Evolutionary conservation across 305 asterid species (phyloP), one percentile per base, ranked within the genome.

Genomic region (Fraxinus velutina): DNA sequence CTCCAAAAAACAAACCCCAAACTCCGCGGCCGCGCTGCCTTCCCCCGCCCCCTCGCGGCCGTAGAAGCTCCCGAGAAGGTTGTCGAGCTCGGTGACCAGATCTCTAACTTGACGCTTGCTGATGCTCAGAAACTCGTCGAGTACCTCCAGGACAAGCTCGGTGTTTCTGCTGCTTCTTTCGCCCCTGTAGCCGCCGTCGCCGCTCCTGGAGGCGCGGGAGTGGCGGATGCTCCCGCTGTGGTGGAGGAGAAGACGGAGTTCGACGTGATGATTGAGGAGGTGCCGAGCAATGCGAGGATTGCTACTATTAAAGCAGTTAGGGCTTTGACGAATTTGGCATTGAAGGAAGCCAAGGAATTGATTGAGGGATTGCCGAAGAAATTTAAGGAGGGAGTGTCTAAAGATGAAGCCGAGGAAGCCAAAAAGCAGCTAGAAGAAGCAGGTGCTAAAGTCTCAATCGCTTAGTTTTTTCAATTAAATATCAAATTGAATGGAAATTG

Each of bases 291-390:
- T 79, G 84, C 91, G 42, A 84, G 98, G 64, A 94, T 94, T 66
- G 89, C 95, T 55, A 87, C 97, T 73, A 93, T 94, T 83, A 94
- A 94, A 82, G 94, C 92, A 0, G 94, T 94, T 81, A 91, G 97
- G 90, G 92, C 96, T n/a, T 70, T 94, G 87, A 93, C 97, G 7
- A 93, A 34, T 82, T 83, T 94, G 82, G 94, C 97, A 0, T 76
- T 94, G 89, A 94, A 93, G 85, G 97, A 94, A 70, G 97, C 98
- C 2, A 93, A 94, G 86, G 97, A 93, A 3, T 83, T 93, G 89
- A 94, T 94, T 33, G 98, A 94, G 79, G 98, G 97, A n/a, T 81
- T 93, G 90, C 98, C 97, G 80, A 94, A 94, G 92, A 93, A 94
- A 80, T 92, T 94, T 64, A 94, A 89, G 87, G 98, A 92, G 84